Base-by-base conservation (phyloP, 768 basidiomycete species). In the Suillus subalutaceus region DNA sequence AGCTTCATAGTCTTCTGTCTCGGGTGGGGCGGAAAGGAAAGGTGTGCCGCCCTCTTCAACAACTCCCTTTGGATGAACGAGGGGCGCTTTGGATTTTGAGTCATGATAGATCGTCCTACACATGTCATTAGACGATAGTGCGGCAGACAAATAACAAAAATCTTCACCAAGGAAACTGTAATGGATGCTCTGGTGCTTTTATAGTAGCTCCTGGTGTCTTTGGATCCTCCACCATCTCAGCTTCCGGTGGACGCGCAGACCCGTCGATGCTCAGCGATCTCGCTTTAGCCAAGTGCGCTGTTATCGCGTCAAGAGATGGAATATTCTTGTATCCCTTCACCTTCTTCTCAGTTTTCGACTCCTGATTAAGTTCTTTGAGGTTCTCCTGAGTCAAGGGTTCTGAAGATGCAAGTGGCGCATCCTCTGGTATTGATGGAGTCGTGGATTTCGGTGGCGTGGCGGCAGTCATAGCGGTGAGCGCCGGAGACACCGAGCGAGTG, bases 81-180 rank as follows among this genome's bases (percentile, higher is more conserved):
- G 86, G 5, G 90, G 86, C 64, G 79, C 82, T 77, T 91, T 90
- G 67, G 88, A 74, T 81, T 96, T 97, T 30, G 90, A 86, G 74
- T 97, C 96, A 77, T 94, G 93, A 77, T 88, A 97, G 67, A 97
- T 84, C 15, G 93, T 96, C 95, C 94, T 95, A 72, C 16, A 44
- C 32, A 61, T 48, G 50, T 35, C 50, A 57, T 53, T n/a, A 60
- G 9, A 63, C 6, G 13, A 63, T 16, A 67, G 38, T 4, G 38
- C 43, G 15, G 4, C n/a, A 18, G 78, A 87, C 65, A 18, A 20
- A n/a, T 58, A 58, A 58, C 15, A 32, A 6, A 3, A 1, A 10
- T 23, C 1, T 62, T 32, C 65, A 94, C 93, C 95, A 97, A 48
- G 87, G 75, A 75, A 90, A 91, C 72, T 94, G 91, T 32, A 97